phyloP scores from a whole-genome alignment of 768 basidiomycete genomes.

The Lactarius hatsudake region DNA sequence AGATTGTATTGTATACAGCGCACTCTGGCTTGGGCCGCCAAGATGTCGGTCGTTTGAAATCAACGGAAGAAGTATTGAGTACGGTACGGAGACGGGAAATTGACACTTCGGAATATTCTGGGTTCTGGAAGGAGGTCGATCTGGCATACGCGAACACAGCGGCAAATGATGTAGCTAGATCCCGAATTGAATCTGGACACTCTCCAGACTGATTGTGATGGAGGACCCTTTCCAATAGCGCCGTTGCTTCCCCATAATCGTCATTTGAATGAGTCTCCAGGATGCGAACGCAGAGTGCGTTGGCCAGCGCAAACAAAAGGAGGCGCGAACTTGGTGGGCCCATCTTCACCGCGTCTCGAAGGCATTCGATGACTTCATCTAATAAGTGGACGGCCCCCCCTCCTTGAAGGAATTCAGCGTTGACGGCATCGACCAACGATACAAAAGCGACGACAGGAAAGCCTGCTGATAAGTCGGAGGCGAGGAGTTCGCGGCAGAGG shows the following conservation, averaged over 20 bases:
- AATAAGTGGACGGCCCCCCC: background rate
- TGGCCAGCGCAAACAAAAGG: background rate
- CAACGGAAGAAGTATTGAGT: background rate
- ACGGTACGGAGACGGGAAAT: background rate
- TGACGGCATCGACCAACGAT: background rate
- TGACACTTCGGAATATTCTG: background rate
- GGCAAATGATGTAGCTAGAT: background rate
- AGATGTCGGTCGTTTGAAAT: background rate
- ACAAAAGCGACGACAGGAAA: background rate
- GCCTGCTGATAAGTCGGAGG: background rate
- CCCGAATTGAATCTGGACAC: no score
- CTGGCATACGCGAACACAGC: background rate
- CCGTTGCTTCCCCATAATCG: background rate
- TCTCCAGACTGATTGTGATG: background rate
- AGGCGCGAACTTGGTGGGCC: background rate
- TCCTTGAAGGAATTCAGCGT: background rate
- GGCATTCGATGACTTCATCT: background rate
- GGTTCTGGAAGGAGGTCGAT: background rate
- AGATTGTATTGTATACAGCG: background rate
- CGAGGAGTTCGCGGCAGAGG: constrained; percentile 7
- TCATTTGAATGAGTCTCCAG: background rate
- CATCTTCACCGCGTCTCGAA: background rate
- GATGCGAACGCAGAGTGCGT: background rate
- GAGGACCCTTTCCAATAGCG: background rate
- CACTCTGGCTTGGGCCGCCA: background rate